Conservation (phyloP, 2,329 filamentous ascomycete species). For the Diaporthe helianthi region DNA sequence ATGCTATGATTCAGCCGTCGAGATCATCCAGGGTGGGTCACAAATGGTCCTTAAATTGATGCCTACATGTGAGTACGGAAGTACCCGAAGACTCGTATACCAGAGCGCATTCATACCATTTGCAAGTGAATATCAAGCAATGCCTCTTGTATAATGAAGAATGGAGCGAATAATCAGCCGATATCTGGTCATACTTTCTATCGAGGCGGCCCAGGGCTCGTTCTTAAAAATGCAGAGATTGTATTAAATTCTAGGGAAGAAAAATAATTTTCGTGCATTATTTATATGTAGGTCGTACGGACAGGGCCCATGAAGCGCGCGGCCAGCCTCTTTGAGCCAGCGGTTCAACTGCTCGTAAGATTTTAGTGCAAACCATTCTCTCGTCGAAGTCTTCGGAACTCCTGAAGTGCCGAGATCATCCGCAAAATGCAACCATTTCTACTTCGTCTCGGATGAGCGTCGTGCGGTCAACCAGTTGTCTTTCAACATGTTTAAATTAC, state of each 20-base stretch:
- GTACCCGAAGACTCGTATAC: not conserved
- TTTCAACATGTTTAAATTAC: too few species aligned
- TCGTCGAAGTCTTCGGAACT: too few species aligned
- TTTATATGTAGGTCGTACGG: not conserved
- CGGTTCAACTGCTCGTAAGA: not conserved
- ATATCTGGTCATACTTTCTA: not conserved
- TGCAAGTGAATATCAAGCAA: too few species aligned
- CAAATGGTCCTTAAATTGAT: not conserved
- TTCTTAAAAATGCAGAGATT: too few species aligned
- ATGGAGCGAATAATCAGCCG: not conserved
- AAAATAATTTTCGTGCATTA: too few species aligned
- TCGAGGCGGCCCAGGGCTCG: not conserved
- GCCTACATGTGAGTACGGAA: not conserved
- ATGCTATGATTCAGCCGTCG: not conserved
- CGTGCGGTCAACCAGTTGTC: not conserved
- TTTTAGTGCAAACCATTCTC: not conserved
- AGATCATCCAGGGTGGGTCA: not conserved
- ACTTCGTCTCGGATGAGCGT: not conserved
- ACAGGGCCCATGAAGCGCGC: not conserved
- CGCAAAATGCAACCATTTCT: too few species aligned
- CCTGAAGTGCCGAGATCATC: too few species aligned
- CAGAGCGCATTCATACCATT: not conserved
- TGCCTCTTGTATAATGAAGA: not conserved
- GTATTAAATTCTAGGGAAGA: too few species aligned
- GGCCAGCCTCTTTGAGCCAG: not conserved